Base-by-base conservation (phyloP, 228 moss, liverwort and hornwort species). In the Sphagnum fallax region DNA sequence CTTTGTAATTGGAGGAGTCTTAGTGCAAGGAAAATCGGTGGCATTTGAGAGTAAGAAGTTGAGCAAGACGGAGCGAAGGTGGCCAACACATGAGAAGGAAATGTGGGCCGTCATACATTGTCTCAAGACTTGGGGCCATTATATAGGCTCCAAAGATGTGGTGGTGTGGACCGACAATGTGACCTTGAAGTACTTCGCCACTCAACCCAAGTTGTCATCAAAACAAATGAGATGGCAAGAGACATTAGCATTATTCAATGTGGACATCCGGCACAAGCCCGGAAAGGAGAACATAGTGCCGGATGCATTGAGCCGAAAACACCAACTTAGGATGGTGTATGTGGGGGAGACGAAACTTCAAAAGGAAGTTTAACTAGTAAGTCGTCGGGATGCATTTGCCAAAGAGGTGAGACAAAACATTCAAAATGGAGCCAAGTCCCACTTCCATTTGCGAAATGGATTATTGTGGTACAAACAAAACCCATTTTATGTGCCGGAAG, bases 1-100 rank as follows among this genome's bases (percentile, higher is more conserved):
- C 6, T 61, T 73, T 49, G 60, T 48, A 5, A 73, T 73, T 4
- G 73, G 65, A 2, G 62, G 70, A 9, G 70, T 70, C 10, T 32
- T 70, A 0, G 14, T 60, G 18, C 50, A 70, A 50, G 5, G 62
- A 15, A 10, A 0, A 0, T 2, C 51, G 4, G 4, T 49, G 3
- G 50, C 15, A 13, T 70, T 60, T 9, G 5, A 53, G 1, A 53
- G 53, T 1, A 6, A 53, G 53, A 53, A 70, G 12, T 61, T 16
- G 0, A 4, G 16, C 2, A 51, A 70, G 12, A 4, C 61, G 13
- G 14, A 61, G 61, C 49, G 50, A 14, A 48, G 50, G 6, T 52
- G 50, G 50, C 62, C 61, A 10, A 51, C 61, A 12, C 70, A 70
- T 50, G 69, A 69, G 13, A 0, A 9, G 9, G 48, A 69, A 60